phyloP scores from a whole-genome alignment of 1,284 basidiomycete genomes.

The Ustilago tritici region DNA sequence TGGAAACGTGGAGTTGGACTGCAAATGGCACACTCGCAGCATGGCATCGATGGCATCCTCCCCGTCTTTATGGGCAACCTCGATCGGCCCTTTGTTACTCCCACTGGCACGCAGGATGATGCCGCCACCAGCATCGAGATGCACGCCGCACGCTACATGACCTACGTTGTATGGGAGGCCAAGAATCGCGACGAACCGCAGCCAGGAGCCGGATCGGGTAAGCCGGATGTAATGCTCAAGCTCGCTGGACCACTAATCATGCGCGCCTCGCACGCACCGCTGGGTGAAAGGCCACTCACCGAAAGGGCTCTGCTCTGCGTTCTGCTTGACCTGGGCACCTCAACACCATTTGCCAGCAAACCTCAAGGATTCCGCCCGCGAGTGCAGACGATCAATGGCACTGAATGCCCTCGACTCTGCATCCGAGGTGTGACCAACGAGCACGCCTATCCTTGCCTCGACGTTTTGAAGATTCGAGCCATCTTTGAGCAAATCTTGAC shows the following conservation, averaged over 20 bases:
- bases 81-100: conserved; percentile 2
- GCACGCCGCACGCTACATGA: conserved; percentile 14
- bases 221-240: background rate
- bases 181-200: conserved; percentile 13
- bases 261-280: background rate
- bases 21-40: conserved; percentile 12
- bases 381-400: background rate
- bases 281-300: conserved; percentile 5
- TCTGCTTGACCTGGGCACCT: conserved; percentile 16
- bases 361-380: background rate
- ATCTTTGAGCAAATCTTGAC: background rate
- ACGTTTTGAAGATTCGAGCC: background rate
- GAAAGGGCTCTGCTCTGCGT: conserved; percentile 11
- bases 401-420: conserved; percentile 12
- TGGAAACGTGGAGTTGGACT: conserved; percentile 36
- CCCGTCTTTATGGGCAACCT: conserved; percentile 27
- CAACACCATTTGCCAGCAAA: background rate
- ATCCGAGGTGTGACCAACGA: conserved; percentile 2
- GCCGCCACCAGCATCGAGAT: background rate
- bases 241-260: background rate
- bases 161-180: conserved; percentile 25
- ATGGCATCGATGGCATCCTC: conserved; percentile 29
- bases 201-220: background rate
- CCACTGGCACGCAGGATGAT: background rate
- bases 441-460: conserved; percentile 19